Evolutionary conservation across 441 rosid species (phyloP).

Genomic region (Biscutella laevigata): DNA sequence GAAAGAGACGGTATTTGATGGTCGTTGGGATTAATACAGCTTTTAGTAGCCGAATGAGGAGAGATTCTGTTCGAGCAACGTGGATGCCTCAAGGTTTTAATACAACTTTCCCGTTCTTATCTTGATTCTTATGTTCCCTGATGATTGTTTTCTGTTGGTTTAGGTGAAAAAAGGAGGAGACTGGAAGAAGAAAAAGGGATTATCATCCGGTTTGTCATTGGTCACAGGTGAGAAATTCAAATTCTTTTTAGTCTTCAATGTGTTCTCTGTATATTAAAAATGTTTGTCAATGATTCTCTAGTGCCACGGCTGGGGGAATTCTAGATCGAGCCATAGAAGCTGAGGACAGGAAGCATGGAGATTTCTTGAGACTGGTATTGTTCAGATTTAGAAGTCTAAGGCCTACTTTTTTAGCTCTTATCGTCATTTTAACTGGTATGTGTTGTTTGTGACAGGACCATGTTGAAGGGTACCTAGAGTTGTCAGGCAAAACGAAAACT

Average conservation of each 20-base stretch:
- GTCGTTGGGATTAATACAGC: slow-evolving; percentile 92
- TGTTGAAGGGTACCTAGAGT: slow-evolving; percentile 95
- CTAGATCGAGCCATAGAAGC: slow-evolving; percentile 90
- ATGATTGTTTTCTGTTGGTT: slow-evolving; percentile 6
- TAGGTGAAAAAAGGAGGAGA: slow-evolving; percentile 80
- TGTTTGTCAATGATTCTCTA: slow-evolving; percentile 17
- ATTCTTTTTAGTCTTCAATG: neutral
- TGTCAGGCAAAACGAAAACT: slow-evolving; percentile 90
- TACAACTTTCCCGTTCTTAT: neutral
- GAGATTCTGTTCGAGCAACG: slow-evolving; percentile 87
- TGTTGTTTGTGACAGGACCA: slow-evolving; percentile 56
- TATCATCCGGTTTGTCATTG: slow-evolving; percentile 77
- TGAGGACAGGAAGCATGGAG: slow-evolving; percentile 84
- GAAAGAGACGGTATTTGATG: slow-evolving; percentile 63
- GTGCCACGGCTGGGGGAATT: slow-evolving; percentile 86
- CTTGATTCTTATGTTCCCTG: neutral
- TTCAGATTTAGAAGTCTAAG: neutral
- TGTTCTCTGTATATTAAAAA: neutral
- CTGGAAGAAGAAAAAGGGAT: slow-evolving; percentile 94
- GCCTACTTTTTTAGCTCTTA: neutral
- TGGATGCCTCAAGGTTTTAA: slow-evolving; percentile 94
- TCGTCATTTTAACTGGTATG: neutral
- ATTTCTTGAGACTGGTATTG: slow-evolving; percentile 65
- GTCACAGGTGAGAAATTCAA: slow-evolving; percentile 58
- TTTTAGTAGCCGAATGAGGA: slow-evolving; percentile 84